A percentile compares a stretch with the other conserved stretches of the same genome.
Evolutionary conservation across 495 filamentous ascomycete species (phyloP).

Genomic region (Xylaria telfairii): DNA sequence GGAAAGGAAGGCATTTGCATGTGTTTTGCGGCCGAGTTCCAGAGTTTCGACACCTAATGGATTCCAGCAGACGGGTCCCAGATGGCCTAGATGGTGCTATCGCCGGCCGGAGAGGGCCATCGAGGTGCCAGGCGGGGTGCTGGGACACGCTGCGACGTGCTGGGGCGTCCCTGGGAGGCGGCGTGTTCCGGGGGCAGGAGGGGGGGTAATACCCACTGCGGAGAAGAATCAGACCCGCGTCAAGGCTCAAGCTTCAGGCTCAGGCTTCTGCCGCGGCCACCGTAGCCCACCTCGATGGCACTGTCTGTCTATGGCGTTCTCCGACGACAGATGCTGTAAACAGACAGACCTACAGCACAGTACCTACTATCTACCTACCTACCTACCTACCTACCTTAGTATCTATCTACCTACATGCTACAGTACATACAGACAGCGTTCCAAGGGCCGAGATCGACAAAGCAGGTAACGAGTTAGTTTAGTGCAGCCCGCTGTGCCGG

Average conservation of each 20-base stretch:
- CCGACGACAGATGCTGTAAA: slow-evolving; percentile 20
- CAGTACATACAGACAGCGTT: slow-evolving; percentile 9
- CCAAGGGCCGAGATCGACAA: neutral
- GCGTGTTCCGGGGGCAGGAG: slow-evolving; percentile 26
- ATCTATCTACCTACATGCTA: neutral
- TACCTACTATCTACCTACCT: too few relatives aligned
- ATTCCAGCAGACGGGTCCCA: neutral
- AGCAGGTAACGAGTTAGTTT: neutral
- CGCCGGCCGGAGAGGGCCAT: slow-evolving; percentile 13
- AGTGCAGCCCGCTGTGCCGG: slow-evolving; percentile 4
- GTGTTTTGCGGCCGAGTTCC: neutral
- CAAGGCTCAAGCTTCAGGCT: neutral
- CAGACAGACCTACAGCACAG: too few relatives aligned
- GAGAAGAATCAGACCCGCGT: slow-evolving; percentile 7
- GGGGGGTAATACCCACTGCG: slow-evolving; percentile 20
- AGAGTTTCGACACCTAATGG: slow-evolving; percentile 9
- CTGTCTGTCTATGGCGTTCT: slow-evolving; percentile 22
- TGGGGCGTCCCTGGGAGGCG: slow-evolving; percentile 21
- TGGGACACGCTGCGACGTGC: neutral
- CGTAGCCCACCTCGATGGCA: neutral
- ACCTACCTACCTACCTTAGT: too few relatives aligned
- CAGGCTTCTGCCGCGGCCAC: slow-evolving; percentile 2
- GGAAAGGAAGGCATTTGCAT: slow-evolving; percentile 9
- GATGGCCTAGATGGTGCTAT: slow-evolving; percentile 19
- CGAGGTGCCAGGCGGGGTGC: neutral